Percentiles rank a stretch among this genome's conserved stretches.
These are phyloP conservation scores for Syncephalis fuscata DNA, from an alignment of 371 early-diverging fungal species.

Conservation along the genomic window DNA sequence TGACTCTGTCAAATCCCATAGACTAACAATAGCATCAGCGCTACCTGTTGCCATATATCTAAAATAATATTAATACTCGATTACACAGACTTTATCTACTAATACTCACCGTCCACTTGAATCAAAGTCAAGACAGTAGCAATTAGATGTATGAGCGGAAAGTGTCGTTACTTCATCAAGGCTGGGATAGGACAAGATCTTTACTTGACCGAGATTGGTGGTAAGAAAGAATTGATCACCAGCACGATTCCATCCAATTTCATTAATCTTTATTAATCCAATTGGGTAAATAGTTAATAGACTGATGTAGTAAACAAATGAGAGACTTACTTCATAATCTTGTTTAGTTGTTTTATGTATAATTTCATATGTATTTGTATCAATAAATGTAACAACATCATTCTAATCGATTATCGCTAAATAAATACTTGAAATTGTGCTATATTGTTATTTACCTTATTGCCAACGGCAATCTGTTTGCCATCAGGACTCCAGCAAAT, in stretches of 20 bases:
- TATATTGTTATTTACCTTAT: slow-evolving; percentile 28
- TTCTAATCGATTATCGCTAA: no score
- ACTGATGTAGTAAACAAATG: no score
- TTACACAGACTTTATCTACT: background rate
- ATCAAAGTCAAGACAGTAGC: slow-evolving; percentile 71
- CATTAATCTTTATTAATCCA: slow-evolving; percentile 39
- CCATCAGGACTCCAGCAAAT: slow-evolving; percentile 76
- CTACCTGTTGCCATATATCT: slow-evolving; percentile 57
- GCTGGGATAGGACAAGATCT: slow-evolving; percentile 42
- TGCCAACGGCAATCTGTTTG: slow-evolving; percentile 59
- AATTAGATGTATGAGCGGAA: slow-evolving; percentile 63
- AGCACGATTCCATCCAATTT: slow-evolving; percentile 63
- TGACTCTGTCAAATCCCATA: slow-evolving; percentile 37
- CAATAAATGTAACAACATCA: slow-evolving; percentile 1
- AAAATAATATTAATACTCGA: background rate
- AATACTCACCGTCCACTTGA: slow-evolving; percentile 41
- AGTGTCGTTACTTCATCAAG: slow-evolving; percentile 35
- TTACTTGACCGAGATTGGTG: slow-evolving; percentile 58
- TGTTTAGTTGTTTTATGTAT: background rate
- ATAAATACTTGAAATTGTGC: no score
- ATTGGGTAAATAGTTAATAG: no score
- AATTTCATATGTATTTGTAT: background rate
- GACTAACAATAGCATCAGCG: slow-evolving; percentile 43
- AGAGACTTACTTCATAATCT: background rate
- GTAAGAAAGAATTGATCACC: slow-evolving; percentile 62